Conservation (phyloP, 805 yeast genomes). For the Suhomyces faveliae region DNA sequence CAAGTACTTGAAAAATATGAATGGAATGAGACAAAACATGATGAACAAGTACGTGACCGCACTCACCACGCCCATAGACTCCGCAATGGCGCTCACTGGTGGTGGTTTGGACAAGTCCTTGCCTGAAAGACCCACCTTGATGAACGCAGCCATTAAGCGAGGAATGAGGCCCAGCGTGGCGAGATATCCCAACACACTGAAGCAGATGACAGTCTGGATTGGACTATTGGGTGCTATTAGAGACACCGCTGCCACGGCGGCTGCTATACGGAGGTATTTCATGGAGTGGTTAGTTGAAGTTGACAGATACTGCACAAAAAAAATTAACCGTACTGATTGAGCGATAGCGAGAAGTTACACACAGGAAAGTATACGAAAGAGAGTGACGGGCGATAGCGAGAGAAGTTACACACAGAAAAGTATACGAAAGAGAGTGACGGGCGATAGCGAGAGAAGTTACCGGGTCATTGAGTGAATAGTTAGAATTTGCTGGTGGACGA, state of each 20-base stretch:
- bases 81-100: conserved; percentile 70
- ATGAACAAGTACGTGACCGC: conserved; percentile 77
- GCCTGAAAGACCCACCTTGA: conserved; percentile 80
- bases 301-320: not conserved
- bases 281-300: not conserved
- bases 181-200: conserved; percentile 64
- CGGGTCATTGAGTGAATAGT: too few species aligned
- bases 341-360: too few species aligned
- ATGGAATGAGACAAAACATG: conserved; percentile 85
- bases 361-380: too few species aligned
- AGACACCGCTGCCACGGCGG: conserved; percentile 20
- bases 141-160: conserved; percentile 59
- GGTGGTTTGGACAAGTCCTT: conserved; percentile 76
- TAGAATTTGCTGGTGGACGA: too few species aligned
- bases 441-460: too few species aligned
- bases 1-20: conserved; percentile 74
- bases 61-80: conserved; percentile 87
- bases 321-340: too few species aligned
- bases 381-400: too few species aligned
- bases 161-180: conserved; percentile 67
- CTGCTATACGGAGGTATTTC: conserved; percentile 4
- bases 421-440: too few species aligned
- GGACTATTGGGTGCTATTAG: conserved; percentile 44
- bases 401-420: too few species aligned
- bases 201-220: conserved; percentile 60